A percentile compares a stretch with the other conserved stretches of the same genome.
phyloP scores from a whole-genome alignment of 495 filamentous ascomycete genomes.

The Margaritispora aquatica region DNA sequence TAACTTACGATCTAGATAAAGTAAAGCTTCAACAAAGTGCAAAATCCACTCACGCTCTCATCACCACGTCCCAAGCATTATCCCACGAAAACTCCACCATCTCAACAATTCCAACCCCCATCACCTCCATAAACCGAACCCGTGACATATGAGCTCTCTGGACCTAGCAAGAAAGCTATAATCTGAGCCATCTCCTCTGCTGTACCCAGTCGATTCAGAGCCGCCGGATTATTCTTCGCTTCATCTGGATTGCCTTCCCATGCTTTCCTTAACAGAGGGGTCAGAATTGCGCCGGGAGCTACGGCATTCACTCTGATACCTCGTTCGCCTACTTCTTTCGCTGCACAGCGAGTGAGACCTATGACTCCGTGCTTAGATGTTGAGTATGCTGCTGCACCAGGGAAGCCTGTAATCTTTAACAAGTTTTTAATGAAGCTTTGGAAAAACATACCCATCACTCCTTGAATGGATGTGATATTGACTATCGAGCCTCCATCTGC shows the following conservation, averaged over 20 bases:
- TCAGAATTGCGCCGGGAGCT: conserved; percentile 39
- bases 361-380: conserved; percentile 49
- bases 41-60: too few species aligned
- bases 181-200: conserved; percentile 48
- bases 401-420: conserved; percentile 30
- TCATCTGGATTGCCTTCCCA: conserved; percentile 24
- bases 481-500: conserved; percentile 28
- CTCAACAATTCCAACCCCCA: conserved; percentile 27
- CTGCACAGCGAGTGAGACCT: conserved; percentile 49
- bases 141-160: conserved; percentile 43
- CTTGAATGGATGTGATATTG: conserved; percentile 25
- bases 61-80: neutral
- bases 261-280: conserved; percentile 14
- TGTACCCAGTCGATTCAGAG: conserved; percentile 43
- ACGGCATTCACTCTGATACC: conserved; percentile 50
- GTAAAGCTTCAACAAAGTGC: too few species aligned
- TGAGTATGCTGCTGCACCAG: conserved; percentile 35
- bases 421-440: conserved; percentile 19
- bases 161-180: conserved; percentile 46
- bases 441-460: conserved; percentile 24
- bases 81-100: neutral
- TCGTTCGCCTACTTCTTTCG: conserved; percentile 45
- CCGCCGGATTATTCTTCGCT: conserved; percentile 32
- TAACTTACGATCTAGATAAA: too few species aligned
- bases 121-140: conserved; percentile 46